Evolutionary conservation across 345 rosid genomes (phyloP).

Genomic region (Capsella bursapastoris): DNA sequence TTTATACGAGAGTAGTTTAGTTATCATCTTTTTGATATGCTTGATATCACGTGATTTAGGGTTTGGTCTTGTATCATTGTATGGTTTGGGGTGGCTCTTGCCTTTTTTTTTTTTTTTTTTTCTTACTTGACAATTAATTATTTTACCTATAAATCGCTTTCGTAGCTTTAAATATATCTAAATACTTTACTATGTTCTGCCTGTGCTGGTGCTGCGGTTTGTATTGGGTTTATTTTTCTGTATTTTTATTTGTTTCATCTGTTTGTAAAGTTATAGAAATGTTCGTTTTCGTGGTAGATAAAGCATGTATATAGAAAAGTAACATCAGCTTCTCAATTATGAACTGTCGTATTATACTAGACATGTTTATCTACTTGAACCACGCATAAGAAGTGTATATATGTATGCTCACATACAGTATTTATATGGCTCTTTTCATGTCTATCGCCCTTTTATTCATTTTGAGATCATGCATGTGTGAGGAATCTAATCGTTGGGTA

Average conservation of each 20-base stretch:
- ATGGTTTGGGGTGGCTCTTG: not conserved
- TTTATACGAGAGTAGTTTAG: not conserved
- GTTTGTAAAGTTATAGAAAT: not conserved
- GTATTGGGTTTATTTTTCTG: not conserved
- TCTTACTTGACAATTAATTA: not conserved
- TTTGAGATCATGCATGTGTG: too few relatives aligned
- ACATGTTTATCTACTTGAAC: too few relatives aligned
- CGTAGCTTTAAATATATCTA: not conserved
- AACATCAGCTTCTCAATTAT: not conserved
- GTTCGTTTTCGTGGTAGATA: not conserved
- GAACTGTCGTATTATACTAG: not conserved
- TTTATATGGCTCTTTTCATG: too few relatives aligned
- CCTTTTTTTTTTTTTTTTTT: not conserved
- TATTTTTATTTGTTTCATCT: not conserved
- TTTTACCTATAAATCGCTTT: not conserved
- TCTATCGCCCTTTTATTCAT: too few relatives aligned
- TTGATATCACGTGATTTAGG: not conserved
- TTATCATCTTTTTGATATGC: too few relatives aligned
- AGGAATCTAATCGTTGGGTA: too few relatives aligned
- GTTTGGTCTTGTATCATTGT: constrained; percentile 6
- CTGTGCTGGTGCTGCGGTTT: not conserved
- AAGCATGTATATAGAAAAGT: not conserved
- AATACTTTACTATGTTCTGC: not conserved
- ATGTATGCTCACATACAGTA: too few relatives aligned
- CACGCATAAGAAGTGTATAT: too few relatives aligned